Percentiles rank a stretch among this genome's conserved stretches.
These are phyloP conservation scores for Carex parvula DNA, from an alignment of 176 grass and related monocot genomes.

Conservation along the genomic window DNA sequence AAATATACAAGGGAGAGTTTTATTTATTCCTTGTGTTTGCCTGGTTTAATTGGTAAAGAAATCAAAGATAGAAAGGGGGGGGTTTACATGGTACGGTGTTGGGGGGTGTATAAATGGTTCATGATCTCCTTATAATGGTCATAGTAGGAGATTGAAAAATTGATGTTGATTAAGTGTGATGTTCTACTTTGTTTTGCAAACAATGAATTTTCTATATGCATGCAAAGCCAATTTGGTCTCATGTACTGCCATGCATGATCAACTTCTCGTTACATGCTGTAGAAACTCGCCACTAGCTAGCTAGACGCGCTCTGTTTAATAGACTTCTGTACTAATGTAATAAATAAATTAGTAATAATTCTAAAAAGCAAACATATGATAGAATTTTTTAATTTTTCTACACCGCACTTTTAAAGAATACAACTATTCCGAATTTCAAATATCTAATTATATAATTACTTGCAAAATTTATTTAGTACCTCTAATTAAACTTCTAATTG, in stretches of 20 bases:
- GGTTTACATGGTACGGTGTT: constrained; percentile 23
- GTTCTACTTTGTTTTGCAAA: constrained; percentile 14
- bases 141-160: constrained; percentile 1
- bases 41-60: constrained; percentile 16
- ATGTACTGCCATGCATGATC: background rate
- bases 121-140: constrained; percentile 21
- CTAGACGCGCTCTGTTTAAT: background rate
- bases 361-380: background rate
- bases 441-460: too few species aligned
- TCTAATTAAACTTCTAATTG: too few species aligned
- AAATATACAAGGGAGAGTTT: constrained; percentile 50
- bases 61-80: constrained; percentile 18
- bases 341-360: background rate
- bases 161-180: constrained; percentile 10
- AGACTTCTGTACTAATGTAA: background rate
- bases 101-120: constrained; percentile 29
- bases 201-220: background rate
- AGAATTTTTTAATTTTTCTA: background rate
- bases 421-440: too few species aligned
- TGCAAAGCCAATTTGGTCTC: background rate
- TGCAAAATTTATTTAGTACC: too few species aligned
- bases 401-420: too few species aligned
- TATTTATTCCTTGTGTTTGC: constrained; percentile 55
- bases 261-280: background rate
- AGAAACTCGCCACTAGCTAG: background rate